Evolutionary conservation across 2,329 filamentous ascomycete species (phyloP), one percentile per base, ranked within the genome.

Genomic region (Botrytis aclada): DNA sequence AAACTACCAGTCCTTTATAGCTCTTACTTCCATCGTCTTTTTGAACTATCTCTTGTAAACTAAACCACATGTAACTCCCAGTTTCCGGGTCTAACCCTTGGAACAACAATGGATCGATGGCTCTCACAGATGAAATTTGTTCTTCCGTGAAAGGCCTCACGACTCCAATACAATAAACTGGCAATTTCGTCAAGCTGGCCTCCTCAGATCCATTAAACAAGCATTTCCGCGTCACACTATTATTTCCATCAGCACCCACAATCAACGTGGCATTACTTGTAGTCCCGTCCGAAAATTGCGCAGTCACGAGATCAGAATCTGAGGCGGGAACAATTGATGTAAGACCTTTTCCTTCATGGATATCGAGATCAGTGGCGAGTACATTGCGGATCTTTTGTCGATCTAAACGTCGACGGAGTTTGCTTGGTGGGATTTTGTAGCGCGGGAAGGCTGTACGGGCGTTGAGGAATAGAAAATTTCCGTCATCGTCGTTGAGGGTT

Each of bases 81-180:
- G 84, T 86, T 6, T 83, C 80, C 0, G 87, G 86, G 77, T 89
- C 85, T 18, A 84, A 82, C 4, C 85, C 87, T 73, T 88, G 85
- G 77, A 89, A 87, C 37, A 88, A 84, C 58, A 86, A 82, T 0
- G 86, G 86, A 73, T 89, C 86, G 39, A 88, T 83, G 1, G 80
- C 81, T n/a, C 83, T 81, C 12, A 86, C 80, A 10, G 82, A 76
- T 80, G 77, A 75, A 81, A 77, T 79, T 81, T 83, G 76, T 75
- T 82, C 79, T 34, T 82, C 79, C 1, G 80, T 82, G 73, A 85
- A 79, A 67, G 82, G 77, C 0, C 83, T 77, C 7, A 81, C 80
- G 2, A 81, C 81, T 8, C 84, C 84, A 32, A 83, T 75, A 67
- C 85, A 76, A 32, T 81, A 80, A 20, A 83, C 80, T 0, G 83